Evolutionary conservation across 2,329 filamentous ascomycete genomes (phyloP), one percentile per base, ranked within the genome.

Genomic region (Pseudocercospora vitis): DNA sequence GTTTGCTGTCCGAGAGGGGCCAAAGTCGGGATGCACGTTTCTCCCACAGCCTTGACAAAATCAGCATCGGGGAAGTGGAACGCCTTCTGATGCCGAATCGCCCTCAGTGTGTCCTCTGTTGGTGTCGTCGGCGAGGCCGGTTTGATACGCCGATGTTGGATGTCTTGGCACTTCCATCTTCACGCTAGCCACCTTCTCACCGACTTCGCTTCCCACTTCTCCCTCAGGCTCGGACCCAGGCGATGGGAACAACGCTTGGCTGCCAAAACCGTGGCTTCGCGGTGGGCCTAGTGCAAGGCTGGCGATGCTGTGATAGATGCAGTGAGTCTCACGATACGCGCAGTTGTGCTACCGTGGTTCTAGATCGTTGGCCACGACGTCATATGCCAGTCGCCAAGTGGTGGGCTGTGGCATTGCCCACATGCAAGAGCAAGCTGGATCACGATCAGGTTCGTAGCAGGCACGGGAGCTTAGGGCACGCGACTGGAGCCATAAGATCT

Each of bases 331-430:
- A 42, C 42, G 14, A 44, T 42, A 37, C 18, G 33, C 14, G 6
- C 32, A 35, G 32, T 16, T 35, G 24, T 28, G 26, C 23, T 29
- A 19, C 26, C 23, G 24, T n/a, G 12, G 42, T 18, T 44, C 42
- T 14, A 45, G 42, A 45, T 28, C 42, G 46, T 21, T 23, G 29
- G 46, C 29, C 26, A n/a, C 46, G 46, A 37, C 46, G 46, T 48
- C 46, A 48, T 48, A 21, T n/a, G 16, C 18, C 29, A n/a, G 46
- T n/a, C 35, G 57, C 57, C 57, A 57, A 59, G 57, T 57, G 53
- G 51, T 59, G 57, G 56, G 57, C 54, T 54, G 57, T 55, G 48
- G 8, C 48, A 39, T 19, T 19, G 33, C 51, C 32, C n/a, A 18
- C 48, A 51, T 46, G 45, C 33, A 44, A 16, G 45, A 14, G 18